A percentile compares a stretch with the other conserved stretches of the same genome.
phyloP scores from a whole-genome alignment of 2,329 filamentous ascomycete species.

The Akanthomyces muscarius region DNA sequence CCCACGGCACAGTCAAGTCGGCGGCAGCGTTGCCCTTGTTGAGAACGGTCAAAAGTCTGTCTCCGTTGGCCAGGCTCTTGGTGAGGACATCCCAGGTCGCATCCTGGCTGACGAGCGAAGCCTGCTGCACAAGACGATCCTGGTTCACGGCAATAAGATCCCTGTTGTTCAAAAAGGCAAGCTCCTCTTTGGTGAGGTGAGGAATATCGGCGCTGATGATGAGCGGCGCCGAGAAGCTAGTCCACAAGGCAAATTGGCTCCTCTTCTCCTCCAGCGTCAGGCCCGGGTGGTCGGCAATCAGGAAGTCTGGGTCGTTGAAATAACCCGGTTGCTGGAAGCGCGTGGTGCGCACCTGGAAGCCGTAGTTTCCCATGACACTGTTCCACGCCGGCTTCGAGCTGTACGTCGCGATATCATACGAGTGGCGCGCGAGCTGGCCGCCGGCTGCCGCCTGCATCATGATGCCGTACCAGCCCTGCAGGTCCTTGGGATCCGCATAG shows the following conservation, averaged over 20 bases:
- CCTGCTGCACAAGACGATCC: slow-evolving; percentile 38
- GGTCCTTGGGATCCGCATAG: slow-evolving; percentile 30
- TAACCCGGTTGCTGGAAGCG: slow-evolving; percentile 35
- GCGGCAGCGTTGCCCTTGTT: slow-evolving; percentile 34
- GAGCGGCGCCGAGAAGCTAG: slow-evolving; percentile 29
- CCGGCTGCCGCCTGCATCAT: slow-evolving; percentile 38
- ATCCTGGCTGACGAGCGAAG: slow-evolving; percentile 42
- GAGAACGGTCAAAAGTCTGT: slow-evolving; percentile 41
- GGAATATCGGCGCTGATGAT: slow-evolving; percentile 36
- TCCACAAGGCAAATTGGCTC: slow-evolving; percentile 32
- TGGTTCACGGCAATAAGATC: slow-evolving; percentile 39
- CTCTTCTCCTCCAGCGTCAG: slow-evolving; percentile 30
- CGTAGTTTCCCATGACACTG: slow-evolving; percentile 44
- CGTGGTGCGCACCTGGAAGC: slow-evolving; percentile 35
- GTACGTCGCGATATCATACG: slow-evolving; percentile 38
- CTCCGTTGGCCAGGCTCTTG: slow-evolving; percentile 41
- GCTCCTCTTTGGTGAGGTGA: slow-evolving; percentile 28
- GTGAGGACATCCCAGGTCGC: slow-evolving; percentile 41
- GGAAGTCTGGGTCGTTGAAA: slow-evolving; percentile 33
- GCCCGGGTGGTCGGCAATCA: slow-evolving; percentile 31
- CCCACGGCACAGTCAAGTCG: slow-evolving; percentile 29
- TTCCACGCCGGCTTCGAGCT: slow-evolving; percentile 36
- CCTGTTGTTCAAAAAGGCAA: slow-evolving; percentile 34
- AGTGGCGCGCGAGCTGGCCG: slow-evolving; percentile 40
- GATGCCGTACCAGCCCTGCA: slow-evolving; percentile 38